Evolutionary conservation across 306 rosid species (phyloP), one percentile per base, ranked within the genome.

Genomic region (Urtica urens): DNA sequence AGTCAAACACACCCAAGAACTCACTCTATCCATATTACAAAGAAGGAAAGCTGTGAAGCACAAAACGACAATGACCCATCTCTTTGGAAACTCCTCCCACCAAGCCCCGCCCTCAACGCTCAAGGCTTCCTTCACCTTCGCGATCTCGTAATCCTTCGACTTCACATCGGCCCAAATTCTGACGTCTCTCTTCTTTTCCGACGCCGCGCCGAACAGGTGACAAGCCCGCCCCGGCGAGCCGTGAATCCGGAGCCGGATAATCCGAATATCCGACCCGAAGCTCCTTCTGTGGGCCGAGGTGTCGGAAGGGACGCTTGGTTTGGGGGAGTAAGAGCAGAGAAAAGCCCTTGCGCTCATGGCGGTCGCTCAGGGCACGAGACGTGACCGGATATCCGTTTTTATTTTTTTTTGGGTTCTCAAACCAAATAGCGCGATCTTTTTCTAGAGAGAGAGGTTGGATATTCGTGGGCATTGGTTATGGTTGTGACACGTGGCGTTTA

Each of bases 1-100:
- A 5, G n/a, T 27, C 9, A 28, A 9, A 19, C 1, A 23, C 37
- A 26, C 9, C 0, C 3, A 5, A 35, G 14, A 44, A 21, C 63
- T 70, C 70, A 85, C 99, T 68, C 99, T 85, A 26, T 92, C 99
- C 99, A 92, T 92, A 30, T 92, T 92, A 73, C 99, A 92, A 0
- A 92, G 93, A 62, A 92, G 87, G 53, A 92, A 92, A 18, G 99
- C 92, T 0, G 99, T 62, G 53, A 92, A 92, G 56, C 99, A 92
- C 33, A 92, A 80, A 62, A 83, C 31, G 37, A 92, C 99, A 26
- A 92, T 92, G 45, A 92, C 70, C 99, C 99, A 92, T 71, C 99
- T 59, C 53, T 85, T 92, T 0, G 96, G 99, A 37, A 92, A 75
- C 48, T 58, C 70, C 50, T 75, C 69, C 90, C 83, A 77, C 96